A percentile compares a stretch with the other conserved stretches of the same genome.
phyloP scores from a whole-genome alignment of 371 early-diverging fungal species.

The Spiromyces aspiralis region DNA sequence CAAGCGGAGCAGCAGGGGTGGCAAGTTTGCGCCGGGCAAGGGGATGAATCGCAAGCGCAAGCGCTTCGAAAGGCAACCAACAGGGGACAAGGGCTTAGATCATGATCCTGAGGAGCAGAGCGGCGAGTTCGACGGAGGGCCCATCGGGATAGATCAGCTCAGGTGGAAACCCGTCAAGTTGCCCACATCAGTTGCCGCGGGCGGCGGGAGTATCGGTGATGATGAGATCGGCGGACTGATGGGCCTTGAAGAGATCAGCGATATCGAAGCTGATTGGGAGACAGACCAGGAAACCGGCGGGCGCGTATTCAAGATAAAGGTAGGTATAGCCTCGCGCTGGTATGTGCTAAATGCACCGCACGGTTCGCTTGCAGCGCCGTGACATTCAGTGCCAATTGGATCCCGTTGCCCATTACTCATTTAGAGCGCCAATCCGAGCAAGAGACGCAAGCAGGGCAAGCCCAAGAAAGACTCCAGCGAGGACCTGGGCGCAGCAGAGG shows the following conservation, averaged over 20 bases:
- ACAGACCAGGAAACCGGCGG: conserved; percentile 49
- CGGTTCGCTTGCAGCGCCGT: background rate
- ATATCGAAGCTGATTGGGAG: conserved; percentile 59
- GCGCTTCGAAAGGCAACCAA: no score
- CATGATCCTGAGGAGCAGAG: no score
- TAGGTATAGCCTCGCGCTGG: background rate
- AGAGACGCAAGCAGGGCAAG: conserved; percentile 21
- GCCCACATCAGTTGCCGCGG: no score
- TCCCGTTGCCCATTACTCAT: no score
- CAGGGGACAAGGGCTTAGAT: no score
- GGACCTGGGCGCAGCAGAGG: conserved; percentile 18
- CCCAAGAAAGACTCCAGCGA: conserved; percentile 30
- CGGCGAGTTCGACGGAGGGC: no score
- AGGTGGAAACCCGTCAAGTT: conserved; percentile 41
- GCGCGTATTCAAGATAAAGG: conserved; percentile 4
- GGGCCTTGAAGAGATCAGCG: conserved; percentile 73
- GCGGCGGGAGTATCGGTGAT: conserved; percentile 31
- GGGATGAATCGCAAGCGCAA: no score
- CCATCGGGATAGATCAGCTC: no score
- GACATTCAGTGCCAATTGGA: background rate
- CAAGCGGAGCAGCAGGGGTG: no score
- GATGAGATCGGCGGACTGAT: conserved; percentile 58
- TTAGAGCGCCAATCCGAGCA: background rate
- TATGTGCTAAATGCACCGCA: background rate
- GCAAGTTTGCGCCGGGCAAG: no score